A percentile compares a stretch with the other conserved stretches of the same genome.
Evolutionary conservation across 805 yeast genomes (phyloP).

Genomic region (Teunomyces stri): DNA sequence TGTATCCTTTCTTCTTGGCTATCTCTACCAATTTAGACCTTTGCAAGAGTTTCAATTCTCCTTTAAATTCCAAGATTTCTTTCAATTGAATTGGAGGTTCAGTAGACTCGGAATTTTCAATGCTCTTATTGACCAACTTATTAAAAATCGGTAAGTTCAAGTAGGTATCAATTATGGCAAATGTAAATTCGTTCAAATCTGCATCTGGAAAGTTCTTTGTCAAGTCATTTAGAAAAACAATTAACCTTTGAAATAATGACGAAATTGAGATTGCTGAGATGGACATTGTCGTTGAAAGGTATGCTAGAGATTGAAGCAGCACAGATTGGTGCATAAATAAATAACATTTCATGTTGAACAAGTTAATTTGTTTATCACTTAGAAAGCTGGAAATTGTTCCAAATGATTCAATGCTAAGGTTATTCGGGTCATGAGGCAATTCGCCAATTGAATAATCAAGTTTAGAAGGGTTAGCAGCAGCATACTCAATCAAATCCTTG

Average conservation of each 20-base stretch:
- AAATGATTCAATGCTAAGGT: neutral
- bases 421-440: neutral
- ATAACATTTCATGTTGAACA: constrained; percentile 26
- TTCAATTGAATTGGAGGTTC: constrained; percentile 12
- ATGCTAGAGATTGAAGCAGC: constrained; percentile 36
- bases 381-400: constrained; percentile 2
- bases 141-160: constrained; percentile 22
- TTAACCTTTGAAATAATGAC: constrained; percentile 34
- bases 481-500: constrained; percentile 13
- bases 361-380: constrained; percentile 11
- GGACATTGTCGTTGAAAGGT: constrained; percentile 36
- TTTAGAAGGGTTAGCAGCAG: neutral
- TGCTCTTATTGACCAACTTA: constrained; percentile 24
- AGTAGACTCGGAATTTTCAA: constrained; percentile 11
- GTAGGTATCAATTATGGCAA: constrained; percentile 42
- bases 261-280: constrained; percentile 41
- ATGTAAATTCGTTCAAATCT: constrained; percentile 36
- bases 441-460: neutral
- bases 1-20: constrained; percentile 19
- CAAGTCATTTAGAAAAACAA: constrained; percentile 42
- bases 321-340: constrained; percentile 37
- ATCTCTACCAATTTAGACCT: constrained; percentile 40
- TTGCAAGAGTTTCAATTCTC: constrained; percentile 48
- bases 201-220: constrained; percentile 17
- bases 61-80: constrained; percentile 40